A percentile compares a stretch with the other conserved stretches of the same genome.
phyloP scores from a whole-genome alignment of 441 rosid species.

The Kokia cookei region DNA sequence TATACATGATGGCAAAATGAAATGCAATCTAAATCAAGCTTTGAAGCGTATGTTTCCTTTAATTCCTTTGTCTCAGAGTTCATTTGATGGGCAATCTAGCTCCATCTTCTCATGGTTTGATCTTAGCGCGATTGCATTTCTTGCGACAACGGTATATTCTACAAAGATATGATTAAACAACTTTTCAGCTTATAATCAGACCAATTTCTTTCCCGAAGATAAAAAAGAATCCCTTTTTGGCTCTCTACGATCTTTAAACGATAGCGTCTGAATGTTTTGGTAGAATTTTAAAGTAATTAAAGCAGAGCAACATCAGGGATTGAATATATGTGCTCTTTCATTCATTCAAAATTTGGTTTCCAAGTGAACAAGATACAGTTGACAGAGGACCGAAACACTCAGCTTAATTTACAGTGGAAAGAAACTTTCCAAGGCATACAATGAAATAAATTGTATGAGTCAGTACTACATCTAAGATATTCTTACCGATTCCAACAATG shows the following conservation, averaged over 20 bases:
- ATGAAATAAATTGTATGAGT: background rate
- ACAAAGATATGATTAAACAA: background rate
- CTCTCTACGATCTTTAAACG: background rate
- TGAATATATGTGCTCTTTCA: background rate
- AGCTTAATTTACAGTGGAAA: background rate
- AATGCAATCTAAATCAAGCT: background rate
- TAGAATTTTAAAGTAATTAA: background rate
- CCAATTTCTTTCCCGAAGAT: background rate
- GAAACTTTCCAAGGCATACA: background rate
- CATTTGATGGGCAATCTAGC: background rate
- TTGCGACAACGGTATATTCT: background rate
- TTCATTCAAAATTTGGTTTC: background rate
- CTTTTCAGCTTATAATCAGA: background rate
- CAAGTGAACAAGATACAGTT: constrained; percentile 2
- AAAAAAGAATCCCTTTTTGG: background rate
- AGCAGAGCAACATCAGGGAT: background rate
- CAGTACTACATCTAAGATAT: constrained; percentile 19
- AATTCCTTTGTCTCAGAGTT: background rate
- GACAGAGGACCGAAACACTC: constrained; percentile 9
- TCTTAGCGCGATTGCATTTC: background rate
- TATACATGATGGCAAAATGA: background rate
- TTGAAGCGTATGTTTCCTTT: background rate
- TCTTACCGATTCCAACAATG: constrained; percentile 9
- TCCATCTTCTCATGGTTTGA: background rate
- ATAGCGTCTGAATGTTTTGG: background rate